Evolutionary conservation across 2,329 filamentous ascomycete genomes (phyloP).

Genomic region (Karstenula rhodostoma): DNA sequence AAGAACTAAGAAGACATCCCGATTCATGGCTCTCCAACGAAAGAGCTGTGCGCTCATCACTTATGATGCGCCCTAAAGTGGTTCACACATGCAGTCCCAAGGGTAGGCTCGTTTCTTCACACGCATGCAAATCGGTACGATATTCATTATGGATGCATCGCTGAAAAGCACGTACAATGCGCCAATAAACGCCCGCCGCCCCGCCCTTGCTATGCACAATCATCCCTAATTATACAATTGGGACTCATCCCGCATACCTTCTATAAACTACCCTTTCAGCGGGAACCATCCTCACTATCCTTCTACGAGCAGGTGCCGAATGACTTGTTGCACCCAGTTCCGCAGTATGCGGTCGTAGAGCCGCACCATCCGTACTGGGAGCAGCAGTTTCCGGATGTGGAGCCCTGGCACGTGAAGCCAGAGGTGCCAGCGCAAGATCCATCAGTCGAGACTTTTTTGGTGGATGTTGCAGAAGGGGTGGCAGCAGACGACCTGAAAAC

Average conservation of each 20-base stretch:
- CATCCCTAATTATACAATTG: neutral
- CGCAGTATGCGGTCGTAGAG: conserved; percentile 38
- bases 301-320: conserved; percentile 43
- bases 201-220: neutral
- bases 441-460: conserved; percentile 38
- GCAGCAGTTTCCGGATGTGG: conserved; percentile 56
- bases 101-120: neutral
- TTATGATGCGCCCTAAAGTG: neutral
- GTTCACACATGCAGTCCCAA: neutral
- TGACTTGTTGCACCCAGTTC: conserved; percentile 38
- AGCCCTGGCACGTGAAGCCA: conserved; percentile 52
- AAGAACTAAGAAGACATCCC: neutral
- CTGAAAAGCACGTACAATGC: neutral
- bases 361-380: conserved; percentile 53
- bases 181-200: neutral
- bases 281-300: neutral
- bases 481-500: conserved; percentile 14
- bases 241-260: neutral
- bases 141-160: neutral
- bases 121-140: neutral
- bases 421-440: conserved; percentile 35
- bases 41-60: neutral
- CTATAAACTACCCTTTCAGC: neutral
- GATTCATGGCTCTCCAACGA: neutral
- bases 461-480: conserved; percentile 28